Evolutionary conservation across 2,329 filamentous ascomycete genomes (phyloP).

Genomic region (Dactylellina parvicollis): DNA sequence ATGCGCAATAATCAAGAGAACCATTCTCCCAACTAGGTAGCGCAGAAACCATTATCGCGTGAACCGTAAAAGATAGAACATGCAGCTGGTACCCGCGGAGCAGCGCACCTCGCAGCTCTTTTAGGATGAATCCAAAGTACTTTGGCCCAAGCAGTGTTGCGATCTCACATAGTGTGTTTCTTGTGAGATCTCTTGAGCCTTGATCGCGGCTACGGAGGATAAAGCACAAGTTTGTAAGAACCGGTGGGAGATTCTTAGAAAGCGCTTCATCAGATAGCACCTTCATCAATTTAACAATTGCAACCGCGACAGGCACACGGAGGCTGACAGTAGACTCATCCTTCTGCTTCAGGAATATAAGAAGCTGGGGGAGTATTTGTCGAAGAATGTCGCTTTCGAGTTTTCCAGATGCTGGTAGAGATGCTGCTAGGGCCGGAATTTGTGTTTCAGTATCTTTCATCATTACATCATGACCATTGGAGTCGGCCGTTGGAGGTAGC

Average conservation of each 20-base stretch:
- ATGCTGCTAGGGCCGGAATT: conserved; percentile 79
- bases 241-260: conserved; percentile 77
- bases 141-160: conserved; percentile 79
- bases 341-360: conserved; percentile 76
- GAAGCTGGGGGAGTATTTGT: conserved; percentile 33
- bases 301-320: conserved; percentile 87
- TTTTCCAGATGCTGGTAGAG: conserved; percentile 62
- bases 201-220: conserved; percentile 89
- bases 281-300: conserved; percentile 85
- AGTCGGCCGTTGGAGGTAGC: conserved; percentile 55
- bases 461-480: conserved; percentile 53
- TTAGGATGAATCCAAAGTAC: conserved; percentile 92
- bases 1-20: conserved; percentile 86
- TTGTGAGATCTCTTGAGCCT: conserved; percentile 88
- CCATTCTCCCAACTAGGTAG: conserved; percentile 79
- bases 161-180: conserved; percentile 87
- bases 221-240: conserved; percentile 90
- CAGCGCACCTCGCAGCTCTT: conserved; percentile 84
- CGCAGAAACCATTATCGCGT: conserved; percentile 83
- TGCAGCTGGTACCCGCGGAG: conserved; percentile 91
- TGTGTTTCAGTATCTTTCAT: conserved; percentile 68
- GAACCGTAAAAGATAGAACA: conserved; percentile 92
- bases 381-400: conserved; percentile 37
- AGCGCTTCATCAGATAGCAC: conserved; percentile 79
- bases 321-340: conserved; percentile 94